Conservation (phyloP, 257 asterid species). For the Solanum arcanum region DNA sequence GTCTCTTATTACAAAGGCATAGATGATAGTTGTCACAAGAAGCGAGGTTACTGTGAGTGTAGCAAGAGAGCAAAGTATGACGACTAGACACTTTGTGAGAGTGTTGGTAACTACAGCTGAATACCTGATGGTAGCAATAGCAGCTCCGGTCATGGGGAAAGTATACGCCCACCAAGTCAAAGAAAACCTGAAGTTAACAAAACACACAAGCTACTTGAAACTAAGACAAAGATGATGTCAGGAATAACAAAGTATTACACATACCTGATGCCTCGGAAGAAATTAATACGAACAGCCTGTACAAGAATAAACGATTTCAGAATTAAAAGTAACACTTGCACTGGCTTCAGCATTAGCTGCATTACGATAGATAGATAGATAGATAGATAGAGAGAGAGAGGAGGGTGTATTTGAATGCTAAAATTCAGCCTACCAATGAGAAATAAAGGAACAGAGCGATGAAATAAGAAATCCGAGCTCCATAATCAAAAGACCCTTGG, state of each 20-base stretch:
- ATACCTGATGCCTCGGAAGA: constrained; percentile 78
- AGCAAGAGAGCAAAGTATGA: constrained; percentile 33
- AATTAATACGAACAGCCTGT: constrained; percentile 77
- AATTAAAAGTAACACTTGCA: background rate
- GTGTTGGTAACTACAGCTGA: constrained; percentile 28
- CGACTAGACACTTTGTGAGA: constrained; percentile 23
- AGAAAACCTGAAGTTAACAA: constrained; percentile 34
- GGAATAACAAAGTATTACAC: background rate
- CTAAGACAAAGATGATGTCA: background rate
- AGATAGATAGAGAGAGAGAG: background rate
- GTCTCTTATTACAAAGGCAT: constrained; percentile 48
- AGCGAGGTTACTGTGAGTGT: constrained; percentile 45
- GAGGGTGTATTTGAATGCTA: background rate
- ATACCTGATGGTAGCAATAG: constrained; percentile 56
- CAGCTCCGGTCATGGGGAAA: constrained; percentile 84
- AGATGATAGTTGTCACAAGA: constrained; percentile 53
- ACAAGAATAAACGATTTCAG: background rate
- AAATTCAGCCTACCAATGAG: constrained; percentile 37
- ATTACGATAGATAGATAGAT: background rate
- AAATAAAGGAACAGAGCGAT: constrained; percentile 76
- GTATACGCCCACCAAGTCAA: constrained; percentile 97
- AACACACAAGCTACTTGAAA: background rate
- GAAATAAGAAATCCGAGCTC: constrained; percentile 66
- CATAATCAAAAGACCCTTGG: constrained; percentile 57
- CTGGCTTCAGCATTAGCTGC: background rate